phyloP scores from a whole-genome alignment of 1,284 basidiomycete genomes.

The Takashimella koratensis region DNA sequence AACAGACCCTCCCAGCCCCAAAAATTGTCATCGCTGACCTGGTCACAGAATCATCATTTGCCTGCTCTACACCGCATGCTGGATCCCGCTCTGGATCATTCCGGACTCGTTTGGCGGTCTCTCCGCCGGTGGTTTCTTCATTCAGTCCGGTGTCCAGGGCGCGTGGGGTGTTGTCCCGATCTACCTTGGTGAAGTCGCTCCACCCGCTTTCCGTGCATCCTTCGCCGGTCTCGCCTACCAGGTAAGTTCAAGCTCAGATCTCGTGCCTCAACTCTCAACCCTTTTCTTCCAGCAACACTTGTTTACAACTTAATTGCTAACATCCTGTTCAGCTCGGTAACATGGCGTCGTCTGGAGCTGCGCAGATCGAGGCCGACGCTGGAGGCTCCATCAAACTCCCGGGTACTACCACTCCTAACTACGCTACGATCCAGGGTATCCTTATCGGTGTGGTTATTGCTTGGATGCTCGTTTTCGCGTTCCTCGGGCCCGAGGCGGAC shows the following conservation, averaged over 20 bases:
- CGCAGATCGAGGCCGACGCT: constrained; percentile 83
- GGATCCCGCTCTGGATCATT: constrained; percentile 71
- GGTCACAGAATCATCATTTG: constrained; percentile 26
- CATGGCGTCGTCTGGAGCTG: constrained; percentile 82
- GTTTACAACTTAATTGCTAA: background rate
- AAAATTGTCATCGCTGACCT: background rate
- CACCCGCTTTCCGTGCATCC: constrained; percentile 80
- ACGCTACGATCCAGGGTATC: constrained; percentile 81
- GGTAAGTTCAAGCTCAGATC: too few relatives aligned
- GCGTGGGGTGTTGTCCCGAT: constrained; percentile 52
- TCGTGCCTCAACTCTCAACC: too few relatives aligned
- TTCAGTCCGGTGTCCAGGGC: constrained; percentile 81
- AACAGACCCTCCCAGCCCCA: constrained; percentile 32
- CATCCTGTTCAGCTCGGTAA: constrained; percentile 37
- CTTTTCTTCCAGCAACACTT: background rate
- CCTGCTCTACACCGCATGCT: constrained; percentile 56
- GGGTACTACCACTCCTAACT: constrained; percentile 63
- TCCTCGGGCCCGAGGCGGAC: constrained; percentile 57
- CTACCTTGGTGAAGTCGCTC: constrained; percentile 77
- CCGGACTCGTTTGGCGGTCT: constrained; percentile 53
- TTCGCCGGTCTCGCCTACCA: constrained; percentile 93
- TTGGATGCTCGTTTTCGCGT: constrained; percentile 47
- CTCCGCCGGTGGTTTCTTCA: constrained; percentile 53
- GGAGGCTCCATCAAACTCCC: constrained; percentile 44
- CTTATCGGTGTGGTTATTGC: constrained; percentile 62